phyloP scores from a whole-genome alignment of 2,329 filamentous ascomycete species.

The Blumeriella jaapii region DNA sequence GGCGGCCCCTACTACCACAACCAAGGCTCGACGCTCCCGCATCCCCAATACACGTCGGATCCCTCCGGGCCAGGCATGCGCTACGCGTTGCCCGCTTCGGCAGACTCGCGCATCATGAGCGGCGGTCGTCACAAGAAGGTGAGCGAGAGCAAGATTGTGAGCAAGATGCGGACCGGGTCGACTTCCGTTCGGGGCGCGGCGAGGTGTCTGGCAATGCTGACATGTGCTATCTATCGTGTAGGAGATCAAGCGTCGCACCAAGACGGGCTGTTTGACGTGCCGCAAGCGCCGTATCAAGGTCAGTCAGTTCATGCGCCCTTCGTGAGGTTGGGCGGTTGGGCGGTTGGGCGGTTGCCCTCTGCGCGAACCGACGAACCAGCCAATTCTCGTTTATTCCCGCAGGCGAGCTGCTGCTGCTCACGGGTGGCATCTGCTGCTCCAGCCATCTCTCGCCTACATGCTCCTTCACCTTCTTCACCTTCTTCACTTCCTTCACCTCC shows the following conservation, averaged over 20 bases:
- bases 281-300: constrained; percentile 64
- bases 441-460: constrained; percentile 28
- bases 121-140: constrained; percentile 48
- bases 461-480: constrained; percentile 10
- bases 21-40: constrained; percentile 29
- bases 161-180: no score
- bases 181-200: neutral
- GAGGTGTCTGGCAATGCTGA: constrained; percentile 17
- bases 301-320: constrained; percentile 27
- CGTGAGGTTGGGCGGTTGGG: no score
- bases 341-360: no score
- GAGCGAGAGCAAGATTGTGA: constrained; percentile 7
- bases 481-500: constrained; percentile 3
- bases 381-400: no score
- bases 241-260: constrained; percentile 66
- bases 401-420: no score
- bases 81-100: constrained; percentile 41
- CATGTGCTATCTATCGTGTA: constrained; percentile 25
- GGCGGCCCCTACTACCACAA: constrained; percentile 35
- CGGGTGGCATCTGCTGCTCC: no score
- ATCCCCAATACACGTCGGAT: constrained; percentile 35
- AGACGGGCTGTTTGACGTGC: constrained; percentile 59
- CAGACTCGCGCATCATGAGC: constrained; percentile 41
- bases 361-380: no score
- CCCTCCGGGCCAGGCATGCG: constrained; percentile 37